Evolutionary conservation across 176 grass and related monocot species (phyloP).

Genomic region (Bothriochloa decipiens): DNA sequence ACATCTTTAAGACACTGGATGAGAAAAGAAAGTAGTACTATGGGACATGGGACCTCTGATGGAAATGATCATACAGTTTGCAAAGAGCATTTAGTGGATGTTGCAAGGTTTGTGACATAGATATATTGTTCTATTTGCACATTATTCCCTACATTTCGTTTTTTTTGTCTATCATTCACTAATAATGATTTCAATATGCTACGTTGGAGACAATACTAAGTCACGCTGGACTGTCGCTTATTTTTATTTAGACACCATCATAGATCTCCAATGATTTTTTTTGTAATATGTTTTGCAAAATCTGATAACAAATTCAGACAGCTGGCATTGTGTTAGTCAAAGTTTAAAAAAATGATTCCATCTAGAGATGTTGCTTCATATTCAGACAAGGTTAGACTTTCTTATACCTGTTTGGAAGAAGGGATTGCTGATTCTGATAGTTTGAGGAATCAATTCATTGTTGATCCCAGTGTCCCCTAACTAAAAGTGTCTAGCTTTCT

Average conservation of each 20-base stretch:
- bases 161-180: background rate
- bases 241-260: constrained; percentile 6
- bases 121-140: background rate
- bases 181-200: background rate
- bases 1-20: constrained; percentile 84
- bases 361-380: background rate
- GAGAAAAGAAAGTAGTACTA: constrained; percentile 51
- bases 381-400: background rate
- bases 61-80: constrained; percentile 39
- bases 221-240: background rate
- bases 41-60: constrained; percentile 42
- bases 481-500: background rate
- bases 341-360: background rate
- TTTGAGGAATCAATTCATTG: background rate
- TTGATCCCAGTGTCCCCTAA: background rate
- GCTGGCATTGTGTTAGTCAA: background rate
- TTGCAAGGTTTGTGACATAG: constrained; percentile 71
- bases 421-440: background rate
- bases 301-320: background rate
- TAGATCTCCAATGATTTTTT: background rate
- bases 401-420: background rate
- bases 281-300: background rate
- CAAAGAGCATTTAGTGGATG: constrained; percentile 57
- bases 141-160: constrained; percentile 8
- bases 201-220: background rate